Evolutionary conservation across 805 yeast genomes (phyloP).

Genomic region (Ogataea corticis): DNA sequence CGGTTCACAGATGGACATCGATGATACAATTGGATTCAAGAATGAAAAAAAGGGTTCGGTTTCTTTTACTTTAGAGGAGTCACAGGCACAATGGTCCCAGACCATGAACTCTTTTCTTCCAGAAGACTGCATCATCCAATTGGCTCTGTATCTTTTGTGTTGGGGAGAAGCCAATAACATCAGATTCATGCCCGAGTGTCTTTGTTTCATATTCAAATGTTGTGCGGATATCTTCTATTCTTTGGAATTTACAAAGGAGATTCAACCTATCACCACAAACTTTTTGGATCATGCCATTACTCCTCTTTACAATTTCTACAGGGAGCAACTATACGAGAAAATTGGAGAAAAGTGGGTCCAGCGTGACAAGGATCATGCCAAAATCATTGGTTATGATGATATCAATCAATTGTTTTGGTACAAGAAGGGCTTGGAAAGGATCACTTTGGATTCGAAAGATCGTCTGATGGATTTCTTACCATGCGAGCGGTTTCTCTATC

Average conservation of each 20-base stretch:
- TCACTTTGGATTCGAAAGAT: constrained; percentile 45
- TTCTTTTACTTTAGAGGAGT: constrained; percentile 38
- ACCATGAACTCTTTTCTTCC: constrained; percentile 52
- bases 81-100: constrained; percentile 51
- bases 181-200: constrained; percentile 86
- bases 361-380: constrained; percentile 62
- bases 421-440: constrained; percentile 61
- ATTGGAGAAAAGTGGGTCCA: constrained; percentile 45
- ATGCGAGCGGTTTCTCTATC: constrained; percentile 52
- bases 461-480: constrained; percentile 55
- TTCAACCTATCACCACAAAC: constrained; percentile 34
- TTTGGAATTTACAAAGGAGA: constrained; percentile 38
- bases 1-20: constrained; percentile 67
- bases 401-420: constrained; percentile 89
- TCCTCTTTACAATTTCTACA: constrained; percentile 66
- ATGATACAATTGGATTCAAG: constrained; percentile 45
- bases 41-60: constrained; percentile 27
- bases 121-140: constrained; percentile 58
- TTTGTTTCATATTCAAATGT: constrained; percentile 82
- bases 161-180: constrained; percentile 93
- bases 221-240: constrained; percentile 67
- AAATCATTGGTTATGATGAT: constrained; percentile 84
- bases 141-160: constrained; percentile 67
- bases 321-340: constrained; percentile 52
- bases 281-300: constrained; percentile 71